Percentiles rank a stretch among this genome's conserved stretches.
phyloP scores from a whole-genome alignment of 2,329 filamentous ascomycete species.

The Aspergillus fumigatus region DNA sequence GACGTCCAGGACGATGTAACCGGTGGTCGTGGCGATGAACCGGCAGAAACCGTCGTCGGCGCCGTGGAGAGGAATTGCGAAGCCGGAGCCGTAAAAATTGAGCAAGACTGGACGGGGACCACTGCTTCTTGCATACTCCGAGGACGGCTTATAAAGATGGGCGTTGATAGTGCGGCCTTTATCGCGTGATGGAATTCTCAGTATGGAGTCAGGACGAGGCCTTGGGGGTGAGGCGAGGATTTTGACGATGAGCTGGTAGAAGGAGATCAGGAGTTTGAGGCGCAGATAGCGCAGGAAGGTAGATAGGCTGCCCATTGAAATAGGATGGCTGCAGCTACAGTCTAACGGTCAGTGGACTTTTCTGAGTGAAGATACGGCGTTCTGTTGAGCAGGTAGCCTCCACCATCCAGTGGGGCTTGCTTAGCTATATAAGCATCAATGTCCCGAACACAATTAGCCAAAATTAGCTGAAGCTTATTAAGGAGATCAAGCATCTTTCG shows the following conservation, averaged over 20 bases:
- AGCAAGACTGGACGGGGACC: no score
- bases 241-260: neutral
- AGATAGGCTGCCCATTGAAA: neutral
- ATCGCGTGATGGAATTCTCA: neutral
- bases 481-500: neutral
- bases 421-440: neutral
- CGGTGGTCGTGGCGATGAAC: slow-evolving; percentile 32
- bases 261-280: neutral
- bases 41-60: slow-evolving; percentile 41
- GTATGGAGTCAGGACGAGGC: neutral
- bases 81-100: no score
- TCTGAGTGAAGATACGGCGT: neutral
- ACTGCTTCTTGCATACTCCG: no score
- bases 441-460: neutral
- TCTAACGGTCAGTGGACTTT: neutral
- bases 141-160: neutral
- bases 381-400: neutral
- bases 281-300: neutral
- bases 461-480: neutral
- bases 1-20: slow-evolving; percentile 45
- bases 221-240: neutral
- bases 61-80: no score
- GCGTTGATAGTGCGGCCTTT: neutral
- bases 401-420: neutral
- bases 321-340: neutral